Evolutionary conservation across 192 early-diverging fungal genomes (phyloP).

Genomic region (Rhizophagus clarus): DNA sequence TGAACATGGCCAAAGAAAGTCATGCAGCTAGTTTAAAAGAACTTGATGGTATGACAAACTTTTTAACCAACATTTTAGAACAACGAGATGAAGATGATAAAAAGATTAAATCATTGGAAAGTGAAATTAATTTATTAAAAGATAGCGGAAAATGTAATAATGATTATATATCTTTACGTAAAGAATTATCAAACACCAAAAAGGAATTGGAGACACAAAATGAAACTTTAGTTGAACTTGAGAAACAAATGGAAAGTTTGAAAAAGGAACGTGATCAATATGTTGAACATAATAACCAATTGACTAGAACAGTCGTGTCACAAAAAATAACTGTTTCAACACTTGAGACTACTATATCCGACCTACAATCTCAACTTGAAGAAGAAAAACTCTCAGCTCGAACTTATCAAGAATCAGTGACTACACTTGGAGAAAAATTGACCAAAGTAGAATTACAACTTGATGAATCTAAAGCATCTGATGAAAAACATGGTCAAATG

Average conservation of each 20-base stretch:
- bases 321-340: background rate
- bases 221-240: constrained; percentile 3
- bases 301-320: constrained; percentile 1
- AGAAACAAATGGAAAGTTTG: background rate
- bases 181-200: constrained; percentile 3
- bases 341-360: background rate
- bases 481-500: background rate
- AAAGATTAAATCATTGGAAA: constrained; percentile 4
- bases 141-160: background rate
- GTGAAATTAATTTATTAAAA: background rate
- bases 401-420: background rate
- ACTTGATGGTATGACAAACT: background rate
- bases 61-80: background rate
- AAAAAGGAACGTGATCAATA: constrained; percentile 2
- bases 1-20: background rate
- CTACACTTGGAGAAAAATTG: background rate
- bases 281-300: background rate
- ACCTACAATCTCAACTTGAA: background rate
- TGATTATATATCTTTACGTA: background rate
- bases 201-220: background rate
- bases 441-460: constrained; percentile 18
- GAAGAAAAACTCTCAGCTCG: background rate
- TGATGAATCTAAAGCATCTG: constrained; percentile 1
- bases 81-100: constrained; percentile 7
- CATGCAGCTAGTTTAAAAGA: background rate